Evolutionary conservation across 2,329 filamentous ascomycete genomes (phyloP).

Genomic region (Scortechinia acanthostroma): DNA sequence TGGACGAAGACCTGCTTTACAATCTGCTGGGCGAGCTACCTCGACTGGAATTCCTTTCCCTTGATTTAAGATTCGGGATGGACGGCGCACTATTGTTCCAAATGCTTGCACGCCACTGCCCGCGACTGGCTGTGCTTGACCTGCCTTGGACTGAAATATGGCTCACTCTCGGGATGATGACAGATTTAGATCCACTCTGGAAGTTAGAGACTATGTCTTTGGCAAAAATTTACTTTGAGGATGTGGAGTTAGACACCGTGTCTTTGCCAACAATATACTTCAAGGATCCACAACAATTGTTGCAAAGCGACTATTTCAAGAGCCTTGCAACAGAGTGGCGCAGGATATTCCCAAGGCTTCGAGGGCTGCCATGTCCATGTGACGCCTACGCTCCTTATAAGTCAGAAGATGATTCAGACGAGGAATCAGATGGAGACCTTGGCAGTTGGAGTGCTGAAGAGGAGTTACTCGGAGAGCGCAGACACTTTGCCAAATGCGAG

Average conservation of each 20-base stretch:
- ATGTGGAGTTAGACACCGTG: no score
- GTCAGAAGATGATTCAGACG: conserved; percentile 4
- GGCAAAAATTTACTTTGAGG: no score
- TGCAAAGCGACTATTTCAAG: conserved; percentile 3
- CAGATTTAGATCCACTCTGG: background rate
- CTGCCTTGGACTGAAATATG: background rate
- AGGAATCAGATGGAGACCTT: conserved; percentile 2
- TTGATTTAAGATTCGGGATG: conserved; percentile 4
- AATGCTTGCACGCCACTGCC: background rate
- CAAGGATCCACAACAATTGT: conserved; percentile 5
- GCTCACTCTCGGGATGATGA: background rate
- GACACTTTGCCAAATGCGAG: conserved; percentile 3
- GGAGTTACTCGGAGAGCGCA: conserved; percentile 2
- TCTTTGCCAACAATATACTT: conserved; percentile 4
- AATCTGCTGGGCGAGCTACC: conserved; percentile 4
- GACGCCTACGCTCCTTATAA: conserved; percentile 5
- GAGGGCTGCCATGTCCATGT: conserved; percentile 4
- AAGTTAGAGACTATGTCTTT: background rate
- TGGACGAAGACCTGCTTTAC: conserved; percentile 3
- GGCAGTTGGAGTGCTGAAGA: conserved; percentile 2
- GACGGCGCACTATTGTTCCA: conserved; percentile 3
- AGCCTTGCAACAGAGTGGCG: conserved; percentile 4
- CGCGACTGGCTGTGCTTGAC: background rate
- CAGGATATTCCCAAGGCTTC: conserved; percentile 6
- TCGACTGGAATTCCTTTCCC: conserved; percentile 3